Percentiles rank a stretch among this genome's conserved stretches.
phyloP scores from a whole-genome alignment of 768 basidiomycete species.

The Lactifluus pinguis region DNA sequence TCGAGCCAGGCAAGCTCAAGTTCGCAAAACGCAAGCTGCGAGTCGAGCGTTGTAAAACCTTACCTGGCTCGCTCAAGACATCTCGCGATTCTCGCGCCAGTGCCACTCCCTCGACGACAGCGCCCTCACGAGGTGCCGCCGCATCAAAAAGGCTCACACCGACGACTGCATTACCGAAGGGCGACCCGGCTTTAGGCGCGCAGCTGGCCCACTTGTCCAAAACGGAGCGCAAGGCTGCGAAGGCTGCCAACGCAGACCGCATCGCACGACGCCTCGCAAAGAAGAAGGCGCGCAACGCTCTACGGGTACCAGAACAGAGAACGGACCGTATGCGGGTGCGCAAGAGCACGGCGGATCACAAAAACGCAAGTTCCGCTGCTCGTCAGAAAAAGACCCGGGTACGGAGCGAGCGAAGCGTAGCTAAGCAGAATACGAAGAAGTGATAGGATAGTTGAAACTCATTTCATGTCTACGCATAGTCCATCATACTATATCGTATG shows the following conservation, averaged over 20 bases:
- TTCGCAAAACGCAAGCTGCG: slow-evolving; percentile 91
- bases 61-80: slow-evolving; percentile 32
- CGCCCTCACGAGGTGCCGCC: slow-evolving; percentile 9
- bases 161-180: slow-evolving; percentile 46
- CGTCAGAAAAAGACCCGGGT: slow-evolving; percentile 37
- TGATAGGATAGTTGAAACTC: slow-evolving; percentile 16
- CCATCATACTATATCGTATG: not conserved
- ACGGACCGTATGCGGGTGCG: slow-evolving; percentile 42
- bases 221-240: slow-evolving; percentile 77
- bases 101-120: slow-evolving; percentile 4
- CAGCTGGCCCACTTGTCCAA: slow-evolving; percentile 71
- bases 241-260: slow-evolving; percentile 71
- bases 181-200: slow-evolving; percentile 74
- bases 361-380: slow-evolving; percentile 23
- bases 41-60: slow-evolving; percentile 83
- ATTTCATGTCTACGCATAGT: not conserved
- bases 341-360: slow-evolving; percentile 31
- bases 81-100: slow-evolving; percentile 22
- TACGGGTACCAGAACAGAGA: slow-evolving; percentile 32
- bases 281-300: slow-evolving; percentile 64
- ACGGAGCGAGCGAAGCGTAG: slow-evolving; percentile 44
- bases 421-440: slow-evolving; percentile 54
- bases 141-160: slow-evolving; percentile 7
- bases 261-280: slow-evolving; percentile 80
- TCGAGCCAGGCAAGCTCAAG: slow-evolving; percentile 70